A percentile compares a stretch with the other conserved stretches of the same genome.
Evolutionary conservation across 495 filamentous ascomycete species (phyloP).

Genomic region (Stereocaulon alpinum): DNA sequence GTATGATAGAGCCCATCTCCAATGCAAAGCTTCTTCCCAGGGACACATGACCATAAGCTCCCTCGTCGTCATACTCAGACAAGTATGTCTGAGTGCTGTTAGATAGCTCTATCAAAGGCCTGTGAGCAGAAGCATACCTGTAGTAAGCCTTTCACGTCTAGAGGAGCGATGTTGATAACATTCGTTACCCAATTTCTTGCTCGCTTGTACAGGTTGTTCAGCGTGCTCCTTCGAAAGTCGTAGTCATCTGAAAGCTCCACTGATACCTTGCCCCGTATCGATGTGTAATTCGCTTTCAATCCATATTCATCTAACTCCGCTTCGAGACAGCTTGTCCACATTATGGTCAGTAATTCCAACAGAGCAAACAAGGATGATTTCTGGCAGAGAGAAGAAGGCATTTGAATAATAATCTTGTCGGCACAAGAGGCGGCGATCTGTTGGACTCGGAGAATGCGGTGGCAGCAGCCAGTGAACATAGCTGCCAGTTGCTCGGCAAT

Average conservation of each 20-base stretch:
- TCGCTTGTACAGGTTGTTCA: slow-evolving; percentile 64
- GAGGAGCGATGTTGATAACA: slow-evolving; percentile 73
- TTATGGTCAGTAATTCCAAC: slow-evolving; percentile 77
- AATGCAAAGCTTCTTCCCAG: slow-evolving; percentile 91
- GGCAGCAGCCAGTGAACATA: slow-evolving; percentile 81
- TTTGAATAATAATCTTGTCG: slow-evolving; percentile 68
- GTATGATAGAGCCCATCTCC: slow-evolving; percentile 83
- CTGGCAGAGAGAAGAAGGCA: slow-evolving; percentile 85
- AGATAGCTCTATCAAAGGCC: not conserved
- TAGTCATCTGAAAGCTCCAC: slow-evolving; percentile 92
- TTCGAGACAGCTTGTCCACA: slow-evolving; percentile 92
- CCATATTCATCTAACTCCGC: slow-evolving; percentile 89
- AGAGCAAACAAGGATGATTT: slow-evolving; percentile 82
- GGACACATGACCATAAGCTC: slow-evolving; percentile 76
- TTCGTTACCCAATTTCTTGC: slow-evolving; percentile 70
- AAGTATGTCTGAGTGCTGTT: slow-evolving; percentile 57
- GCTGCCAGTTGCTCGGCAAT: slow-evolving; percentile 77
- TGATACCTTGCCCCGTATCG: slow-evolving; percentile 58
- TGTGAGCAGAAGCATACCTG: slow-evolving; percentile 21
- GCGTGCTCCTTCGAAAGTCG: slow-evolving; percentile 60
- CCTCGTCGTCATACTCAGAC: slow-evolving; percentile 83
- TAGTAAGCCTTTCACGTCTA: slow-evolving; percentile 90
- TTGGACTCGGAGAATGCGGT: slow-evolving; percentile 82
- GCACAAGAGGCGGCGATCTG: slow-evolving; percentile 70
- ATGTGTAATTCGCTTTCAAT: slow-evolving; percentile 68